Base-by-base conservation (phyloP, 2,329 filamentous ascomycete genomes). In the Sporothrix pseudoabietina region DNA sequence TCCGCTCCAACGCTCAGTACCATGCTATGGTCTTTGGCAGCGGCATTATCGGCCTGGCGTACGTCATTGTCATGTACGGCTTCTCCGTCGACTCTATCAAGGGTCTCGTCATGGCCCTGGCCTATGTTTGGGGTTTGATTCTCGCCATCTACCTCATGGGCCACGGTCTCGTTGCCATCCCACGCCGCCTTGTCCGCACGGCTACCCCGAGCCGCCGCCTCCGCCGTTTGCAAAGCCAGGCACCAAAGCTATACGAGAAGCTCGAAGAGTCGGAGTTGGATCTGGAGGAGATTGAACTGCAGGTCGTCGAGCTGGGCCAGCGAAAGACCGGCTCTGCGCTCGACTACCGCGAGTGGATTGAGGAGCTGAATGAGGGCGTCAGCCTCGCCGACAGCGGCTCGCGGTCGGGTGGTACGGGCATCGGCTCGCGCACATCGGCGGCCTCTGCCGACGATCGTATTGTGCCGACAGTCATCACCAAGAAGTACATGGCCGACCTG, bases 61-160 rank as follows among this genome's bases (percentile, higher is more conserved):
- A 99, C 80, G 89, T 98, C 77, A 90, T 96, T 76, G 85, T 94
- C 76, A 90, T 90, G 47, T 93, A 93, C 79, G 92, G 92, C 0
- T 90, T 94, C 77, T 87, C 90, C 35, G 87, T 91, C 74, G 86
- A 85, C 2, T 91, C 91, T 0, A 86, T 98, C 77, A 97, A 97
- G 83, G 91, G 89, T 49, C 85, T 97, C 55, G 87, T 97, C 76
- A 97, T 99, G 93, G 95, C 96, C 16, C 85, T 98, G 74, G 93
- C 95, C 52, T 99, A 99, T 81, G 93, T 94, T 74, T 98, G 94
- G 92, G 94, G 94, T 78, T 84, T 99, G 77, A 86, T 95, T 4
- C 86, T 98, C 71, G 96, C 94, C 63, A 97, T 99, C 75, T 98
- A 97, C 79, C 86, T 99, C 55, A 98, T 99, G 95, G 96, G 96